Percentiles rank a stretch among this genome's conserved stretches.
These are phyloP conservation scores for Casuarina glauca DNA, from an alignment of 306 rosid species.

Conservation along the genomic window DNA sequence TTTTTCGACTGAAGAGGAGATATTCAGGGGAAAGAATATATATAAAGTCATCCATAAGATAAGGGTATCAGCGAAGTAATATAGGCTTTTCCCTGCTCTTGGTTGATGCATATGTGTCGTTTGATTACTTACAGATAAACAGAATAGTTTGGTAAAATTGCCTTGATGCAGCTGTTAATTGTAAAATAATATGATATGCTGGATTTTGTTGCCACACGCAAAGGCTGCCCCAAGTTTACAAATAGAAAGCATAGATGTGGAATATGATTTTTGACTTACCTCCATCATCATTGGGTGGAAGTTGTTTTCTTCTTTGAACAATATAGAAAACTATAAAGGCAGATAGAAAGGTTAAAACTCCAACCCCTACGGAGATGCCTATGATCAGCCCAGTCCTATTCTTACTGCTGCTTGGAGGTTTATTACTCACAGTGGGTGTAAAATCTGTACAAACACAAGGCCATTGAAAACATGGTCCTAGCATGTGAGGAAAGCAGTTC, in stretches of 20 bases:
- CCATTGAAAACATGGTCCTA: not conserved
- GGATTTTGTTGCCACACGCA: not conserved
- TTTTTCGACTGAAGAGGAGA: too few species aligned
- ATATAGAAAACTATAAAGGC: conserved; percentile 24
- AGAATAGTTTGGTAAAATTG: too few species aligned
- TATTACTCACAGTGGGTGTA: conserved; percentile 51
- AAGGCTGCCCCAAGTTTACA: not conserved
- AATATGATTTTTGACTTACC: conserved; percentile 39
- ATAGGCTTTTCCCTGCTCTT: too few species aligned
- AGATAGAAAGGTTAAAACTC: conserved; percentile 41
- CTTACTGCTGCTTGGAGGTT: conserved; percentile 44
- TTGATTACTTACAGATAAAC: too few species aligned
- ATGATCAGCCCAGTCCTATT: conserved; percentile 50
- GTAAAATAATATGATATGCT: not conserved
- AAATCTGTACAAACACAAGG: conserved; percentile 51
- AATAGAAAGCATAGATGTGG: too few species aligned
- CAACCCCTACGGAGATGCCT: conserved; percentile 64
- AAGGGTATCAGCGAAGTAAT: too few species aligned
- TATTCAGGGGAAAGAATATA: too few species aligned
- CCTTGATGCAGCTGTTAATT: too few species aligned
- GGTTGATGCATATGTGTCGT: too few species aligned
- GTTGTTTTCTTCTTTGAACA: conserved; percentile 33
- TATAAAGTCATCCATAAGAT: too few species aligned
- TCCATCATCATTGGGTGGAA: conserved; percentile 33
- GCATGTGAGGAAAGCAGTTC: not conserved